phyloP scores from a whole-genome alignment of 129 eudicot species.

The Apium graveolens region DNA sequence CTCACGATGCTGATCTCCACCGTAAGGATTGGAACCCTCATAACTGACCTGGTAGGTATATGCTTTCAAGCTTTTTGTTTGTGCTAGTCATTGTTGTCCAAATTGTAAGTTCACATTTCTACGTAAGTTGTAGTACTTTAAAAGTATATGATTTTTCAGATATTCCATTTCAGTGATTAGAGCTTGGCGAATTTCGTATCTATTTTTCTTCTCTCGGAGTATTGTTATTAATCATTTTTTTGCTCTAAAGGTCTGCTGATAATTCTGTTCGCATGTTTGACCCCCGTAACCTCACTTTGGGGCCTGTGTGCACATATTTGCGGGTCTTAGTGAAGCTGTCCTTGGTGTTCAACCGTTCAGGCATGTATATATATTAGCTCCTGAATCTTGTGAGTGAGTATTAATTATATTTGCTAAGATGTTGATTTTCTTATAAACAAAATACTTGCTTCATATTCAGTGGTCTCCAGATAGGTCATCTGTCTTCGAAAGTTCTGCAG shows the following conservation, averaged over 20 bases:
- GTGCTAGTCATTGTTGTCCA: not conserved
- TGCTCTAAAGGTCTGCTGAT: conserved; percentile 73
- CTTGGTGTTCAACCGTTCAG: conserved; percentile 93
- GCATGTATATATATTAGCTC: conserved; percentile 11
- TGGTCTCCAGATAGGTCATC: conserved; percentile 94
- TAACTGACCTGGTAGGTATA: conserved; percentile 73
- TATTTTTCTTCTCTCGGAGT: not conserved
- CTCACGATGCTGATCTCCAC: conserved; percentile 86
- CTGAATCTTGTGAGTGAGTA: not conserved
- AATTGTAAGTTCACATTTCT: not conserved
- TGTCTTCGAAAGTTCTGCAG: conserved; percentile 93
- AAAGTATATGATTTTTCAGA: not conserved
- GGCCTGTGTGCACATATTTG: conserved; percentile 72
- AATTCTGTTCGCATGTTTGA: conserved; percentile 82
- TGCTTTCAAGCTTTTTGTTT: not conserved
- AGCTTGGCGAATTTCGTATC: not conserved
- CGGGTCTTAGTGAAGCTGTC: conserved; percentile 77
- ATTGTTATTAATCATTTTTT: not conserved
- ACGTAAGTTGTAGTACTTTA: not conserved
- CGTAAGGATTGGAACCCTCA: conserved; percentile 96
- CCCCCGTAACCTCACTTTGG: conserved; percentile 78
- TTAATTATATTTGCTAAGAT: not conserved
- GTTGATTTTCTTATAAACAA: not conserved
- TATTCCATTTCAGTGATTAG: not conserved
- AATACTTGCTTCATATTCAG: conserved; percentile 30